These are phyloP conservation scores for Bruguiera parviflora DNA, from an alignment of 345 rosid species.

Conservation along the genomic window DNA sequence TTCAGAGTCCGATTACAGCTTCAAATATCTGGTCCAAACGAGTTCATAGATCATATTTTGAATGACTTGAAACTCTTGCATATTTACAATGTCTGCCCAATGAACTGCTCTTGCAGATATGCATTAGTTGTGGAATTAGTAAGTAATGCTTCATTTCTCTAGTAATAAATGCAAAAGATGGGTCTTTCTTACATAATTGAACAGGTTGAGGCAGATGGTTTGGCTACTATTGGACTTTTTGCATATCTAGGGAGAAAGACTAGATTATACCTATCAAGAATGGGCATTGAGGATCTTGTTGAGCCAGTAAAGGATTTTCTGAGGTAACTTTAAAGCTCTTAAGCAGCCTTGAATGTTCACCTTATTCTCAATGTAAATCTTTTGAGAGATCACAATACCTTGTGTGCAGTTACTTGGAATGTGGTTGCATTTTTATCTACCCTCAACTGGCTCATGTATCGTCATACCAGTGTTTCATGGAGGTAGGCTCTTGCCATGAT, in stretches of 20 bases:
- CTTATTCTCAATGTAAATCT: slow-evolving; percentile 1
- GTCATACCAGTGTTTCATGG: slow-evolving; percentile 57
- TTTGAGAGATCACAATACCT: slow-evolving; percentile 6
- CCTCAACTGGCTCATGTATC: slow-evolving; percentile 48
- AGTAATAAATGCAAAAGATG: neutral
- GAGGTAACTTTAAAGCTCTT: slow-evolving; percentile 32
- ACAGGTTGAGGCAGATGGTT: slow-evolving; percentile 48
- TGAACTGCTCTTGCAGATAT: too few species aligned
- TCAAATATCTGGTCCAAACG: neutral
- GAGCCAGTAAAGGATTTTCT: slow-evolving; percentile 57
- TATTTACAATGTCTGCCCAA: too few species aligned
- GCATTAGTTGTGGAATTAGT: neutral
- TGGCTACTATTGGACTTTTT: slow-evolving; percentile 68
- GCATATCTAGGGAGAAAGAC: slow-evolving; percentile 62
- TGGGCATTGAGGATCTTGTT: slow-evolving; percentile 58
- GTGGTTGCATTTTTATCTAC: slow-evolving; percentile 57
- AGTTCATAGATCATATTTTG: neutral
- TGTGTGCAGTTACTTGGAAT: slow-evolving; percentile 61
- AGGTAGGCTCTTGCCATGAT: slow-evolving; percentile 33
- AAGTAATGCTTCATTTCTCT: neutral
- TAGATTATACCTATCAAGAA: slow-evolving; percentile 38
- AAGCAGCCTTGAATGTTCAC: slow-evolving; percentile 1
- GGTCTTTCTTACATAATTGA: neutral
- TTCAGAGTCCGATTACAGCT: neutral
- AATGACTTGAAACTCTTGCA: neutral